Percentiles rank a stretch among this genome's conserved stretches.
These are phyloP conservation scores for Talaromyces proteolyticus DNA, from an alignment of 495 filamentous ascomycete genomes.

Conservation along the genomic window DNA sequence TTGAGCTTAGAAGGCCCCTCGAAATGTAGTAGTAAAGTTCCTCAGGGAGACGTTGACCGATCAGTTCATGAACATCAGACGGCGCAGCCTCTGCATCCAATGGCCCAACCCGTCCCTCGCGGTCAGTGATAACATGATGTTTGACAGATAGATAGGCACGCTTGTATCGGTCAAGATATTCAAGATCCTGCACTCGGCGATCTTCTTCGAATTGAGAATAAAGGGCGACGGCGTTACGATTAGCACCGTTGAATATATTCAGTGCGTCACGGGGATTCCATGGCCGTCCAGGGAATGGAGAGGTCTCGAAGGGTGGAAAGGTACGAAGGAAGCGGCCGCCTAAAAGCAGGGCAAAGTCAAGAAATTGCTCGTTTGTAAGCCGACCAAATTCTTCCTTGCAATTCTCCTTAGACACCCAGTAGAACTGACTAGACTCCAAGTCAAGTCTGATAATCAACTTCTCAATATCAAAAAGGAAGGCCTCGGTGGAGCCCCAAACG, in stretches of 20 bases:
- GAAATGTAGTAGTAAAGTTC: slow-evolving; percentile 92
- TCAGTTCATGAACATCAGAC: slow-evolving; percentile 78
- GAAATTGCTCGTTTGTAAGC: slow-evolving; percentile 65
- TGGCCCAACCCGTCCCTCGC: slow-evolving; percentile 66
- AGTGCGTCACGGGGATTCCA: slow-evolving; percentile 61
- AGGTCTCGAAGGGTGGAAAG: slow-evolving; percentile 68
- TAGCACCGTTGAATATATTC: slow-evolving; percentile 62
- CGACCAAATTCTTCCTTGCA: slow-evolving; percentile 65
- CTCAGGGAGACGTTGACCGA: slow-evolving; percentile 81
- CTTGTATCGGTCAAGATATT: slow-evolving; percentile 80
- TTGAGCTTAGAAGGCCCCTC: slow-evolving; percentile 70
- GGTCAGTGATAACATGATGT: slow-evolving; percentile 76
- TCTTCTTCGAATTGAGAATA: slow-evolving; percentile 69
- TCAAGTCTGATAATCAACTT: slow-evolving; percentile 78
- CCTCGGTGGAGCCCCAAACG: slow-evolving; percentile 79
- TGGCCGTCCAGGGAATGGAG: slow-evolving; percentile 32
- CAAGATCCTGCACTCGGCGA: slow-evolving; percentile 56
- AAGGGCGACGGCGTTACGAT: slow-evolving; percentile 54
- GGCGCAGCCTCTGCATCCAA: slow-evolving; percentile 65
- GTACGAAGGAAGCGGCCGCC: slow-evolving; percentile 73
- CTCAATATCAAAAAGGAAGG: slow-evolving; percentile 80
- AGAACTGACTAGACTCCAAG: slow-evolving; percentile 57
- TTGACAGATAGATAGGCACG: slow-evolving; percentile 77
- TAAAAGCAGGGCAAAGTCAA: slow-evolving; percentile 76
- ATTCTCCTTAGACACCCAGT: slow-evolving; percentile 63